Evolutionary conservation across 306 rosid genomes (phyloP).

Genomic region (Mimosa pudica): DNA sequence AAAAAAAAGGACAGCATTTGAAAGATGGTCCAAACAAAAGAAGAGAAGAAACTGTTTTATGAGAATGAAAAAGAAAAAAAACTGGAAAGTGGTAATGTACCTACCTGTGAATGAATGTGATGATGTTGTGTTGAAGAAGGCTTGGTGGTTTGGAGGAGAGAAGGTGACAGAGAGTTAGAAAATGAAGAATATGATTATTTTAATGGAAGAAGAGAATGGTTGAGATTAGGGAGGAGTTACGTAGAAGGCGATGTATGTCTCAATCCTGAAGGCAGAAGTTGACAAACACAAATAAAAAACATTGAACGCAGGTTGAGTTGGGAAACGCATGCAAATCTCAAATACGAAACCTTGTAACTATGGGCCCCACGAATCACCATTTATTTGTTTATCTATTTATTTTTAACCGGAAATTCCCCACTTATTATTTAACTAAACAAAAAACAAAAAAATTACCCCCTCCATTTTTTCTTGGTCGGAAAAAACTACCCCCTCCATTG

Average conservation of each 20-base stretch:
- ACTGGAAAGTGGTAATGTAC: slow-evolving; percentile 34
- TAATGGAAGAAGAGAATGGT: slow-evolving; percentile 15
- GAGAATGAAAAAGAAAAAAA: neutral
- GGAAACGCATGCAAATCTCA: neutral
- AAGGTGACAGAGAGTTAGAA: slow-evolving; percentile 37
- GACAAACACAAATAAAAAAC: neutral
- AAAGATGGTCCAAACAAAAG: neutral
- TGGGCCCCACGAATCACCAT: neutral
- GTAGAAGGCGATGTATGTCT: neutral
- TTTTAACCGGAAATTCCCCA: too few relatives aligned
- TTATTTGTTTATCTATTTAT: too few relatives aligned
- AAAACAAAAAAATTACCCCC: too few relatives aligned
- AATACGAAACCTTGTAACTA: neutral
- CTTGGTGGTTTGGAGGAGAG: slow-evolving; percentile 24
- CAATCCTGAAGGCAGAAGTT: neutral
- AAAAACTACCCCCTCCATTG: too few relatives aligned
- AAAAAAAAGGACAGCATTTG: slow-evolving; percentile 13
- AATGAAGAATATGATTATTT: slow-evolving; percentile 37
- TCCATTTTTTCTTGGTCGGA: too few relatives aligned
- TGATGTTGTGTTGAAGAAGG: slow-evolving; percentile 32
- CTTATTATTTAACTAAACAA: too few relatives aligned
- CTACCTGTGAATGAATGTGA: slow-evolving; percentile 33
- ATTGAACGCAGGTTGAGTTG: neutral
- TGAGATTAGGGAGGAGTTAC: neutral
- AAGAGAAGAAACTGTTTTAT: neutral